Evolutionary conservation across 371 early-diverging fungal genomes (phyloP).

Genomic region (Chytridiales sp.): DNA sequence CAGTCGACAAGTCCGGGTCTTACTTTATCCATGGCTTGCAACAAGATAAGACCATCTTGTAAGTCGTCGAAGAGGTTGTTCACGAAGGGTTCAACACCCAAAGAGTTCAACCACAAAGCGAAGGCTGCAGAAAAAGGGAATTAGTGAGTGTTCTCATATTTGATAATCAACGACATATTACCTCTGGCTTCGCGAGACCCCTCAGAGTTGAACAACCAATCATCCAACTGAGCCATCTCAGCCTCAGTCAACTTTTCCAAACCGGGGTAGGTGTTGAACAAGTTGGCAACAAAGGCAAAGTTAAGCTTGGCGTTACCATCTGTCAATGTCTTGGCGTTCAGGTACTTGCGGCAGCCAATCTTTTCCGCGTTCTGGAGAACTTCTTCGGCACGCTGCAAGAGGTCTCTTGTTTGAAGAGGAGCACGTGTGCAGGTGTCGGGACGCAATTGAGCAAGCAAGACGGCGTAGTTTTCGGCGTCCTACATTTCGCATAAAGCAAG

Average conservation of each 20-base stretch:
- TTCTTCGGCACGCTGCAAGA: constrained; percentile 78
- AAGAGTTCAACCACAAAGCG: constrained; percentile 92
- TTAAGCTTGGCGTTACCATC: constrained; percentile 94
- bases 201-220: constrained; percentile 73
- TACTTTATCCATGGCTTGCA: constrained; percentile 93
- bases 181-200: constrained; percentile 93
- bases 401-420: constrained; percentile 75
- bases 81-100: constrained; percentile 93
- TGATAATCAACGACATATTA: not conserved
- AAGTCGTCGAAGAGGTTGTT: constrained; percentile 86
- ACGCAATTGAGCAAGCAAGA: constrained; percentile 88
- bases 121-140: constrained; percentile 67
- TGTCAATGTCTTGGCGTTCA: constrained; percentile 88
- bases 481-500: not conserved
- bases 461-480: constrained; percentile 93
- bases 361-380: constrained; percentile 88
- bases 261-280: constrained; percentile 94
- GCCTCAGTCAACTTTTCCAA: constrained; percentile 85
- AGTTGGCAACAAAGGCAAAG: constrained; percentile 91
- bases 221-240: constrained; percentile 85
- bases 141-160: too few relatives aligned
- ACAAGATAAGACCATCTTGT: constrained; percentile 73
- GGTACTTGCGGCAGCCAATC: constrained; percentile 88
- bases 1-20: constrained; percentile 86
- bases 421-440: constrained; percentile 77